These are phyloP conservation scores for Decorospora gaudefroyi DNA, from an alignment of 2,329 filamentous ascomycete species.

Conservation along the genomic window DNA sequence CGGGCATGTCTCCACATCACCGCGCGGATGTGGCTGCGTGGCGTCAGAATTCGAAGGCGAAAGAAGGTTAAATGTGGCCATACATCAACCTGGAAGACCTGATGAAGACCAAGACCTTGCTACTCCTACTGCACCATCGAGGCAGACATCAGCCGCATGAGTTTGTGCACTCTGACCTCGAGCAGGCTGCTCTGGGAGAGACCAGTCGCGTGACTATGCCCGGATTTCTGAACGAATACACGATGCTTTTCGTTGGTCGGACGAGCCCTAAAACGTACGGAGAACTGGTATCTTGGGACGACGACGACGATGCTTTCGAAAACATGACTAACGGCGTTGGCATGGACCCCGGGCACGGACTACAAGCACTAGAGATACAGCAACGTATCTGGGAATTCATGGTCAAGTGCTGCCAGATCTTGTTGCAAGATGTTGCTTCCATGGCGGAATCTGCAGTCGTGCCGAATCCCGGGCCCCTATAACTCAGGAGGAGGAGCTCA, in stretches of 20 bases:
- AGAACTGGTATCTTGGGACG: conserved; percentile 44
- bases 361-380: conserved; percentile 59
- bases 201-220: conserved; percentile 6
- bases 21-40: conserved; percentile 57
- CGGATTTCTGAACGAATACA: conserved; percentile 31
- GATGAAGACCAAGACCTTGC: conserved; percentile 49
- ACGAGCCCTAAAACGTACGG: conserved; percentile 44
- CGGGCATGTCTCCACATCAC: conserved; percentile 56
- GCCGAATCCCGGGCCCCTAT: conserved; percentile 11
- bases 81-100: conserved; percentile 64
- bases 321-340: conserved; percentile 46
- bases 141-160: conserved; percentile 53
- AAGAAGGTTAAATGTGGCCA: conserved; percentile 52
- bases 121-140: conserved; percentile 58
- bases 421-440: conserved; percentile 55
- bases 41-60: conserved; percentile 11
- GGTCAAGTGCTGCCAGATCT: conserved; percentile 51
- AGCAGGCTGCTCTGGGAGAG: conserved; percentile 13
- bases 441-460: conserved; percentile 2
- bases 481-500: conserved; percentile 5
- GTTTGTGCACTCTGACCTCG: conserved; percentile 56
- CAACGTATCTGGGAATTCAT: conserved; percentile 56
- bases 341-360: conserved; percentile 53
- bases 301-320: conserved; percentile 47
- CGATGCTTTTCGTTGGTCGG: conserved; percentile 43